These are phyloP conservation scores for Moesziomyces globuligerus DNA, from an alignment of 1,284 basidiomycete genomes.

Conservation along the genomic window DNA sequence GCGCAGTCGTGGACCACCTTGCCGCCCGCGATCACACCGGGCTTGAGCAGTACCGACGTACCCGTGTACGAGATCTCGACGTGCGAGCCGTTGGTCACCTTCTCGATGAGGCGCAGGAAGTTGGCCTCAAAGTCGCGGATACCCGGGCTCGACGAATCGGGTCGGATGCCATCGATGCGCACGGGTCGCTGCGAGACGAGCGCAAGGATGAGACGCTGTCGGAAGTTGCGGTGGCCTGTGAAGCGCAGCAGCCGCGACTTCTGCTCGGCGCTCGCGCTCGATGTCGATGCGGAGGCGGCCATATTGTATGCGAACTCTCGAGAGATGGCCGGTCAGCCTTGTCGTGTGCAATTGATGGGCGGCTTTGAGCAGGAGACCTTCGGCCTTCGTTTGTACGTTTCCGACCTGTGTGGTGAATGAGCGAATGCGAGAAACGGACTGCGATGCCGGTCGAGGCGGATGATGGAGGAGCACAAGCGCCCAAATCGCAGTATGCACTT, in stretches of 20 bases:
- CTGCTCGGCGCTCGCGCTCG: slow-evolving; percentile 7
- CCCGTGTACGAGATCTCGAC: slow-evolving; percentile 94
- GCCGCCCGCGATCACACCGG: slow-evolving; percentile 90
- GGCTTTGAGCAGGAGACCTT: no score
- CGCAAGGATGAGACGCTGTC: slow-evolving; percentile 85
- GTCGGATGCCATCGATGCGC: slow-evolving; percentile 86
- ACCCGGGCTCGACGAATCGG: slow-evolving; percentile 93
- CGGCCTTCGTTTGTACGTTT: no score
- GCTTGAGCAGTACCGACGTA: slow-evolving; percentile 76
- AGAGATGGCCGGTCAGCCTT: neutral
- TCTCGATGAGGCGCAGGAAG: slow-evolving; percentile 86
- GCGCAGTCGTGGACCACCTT: slow-evolving; percentile 85
- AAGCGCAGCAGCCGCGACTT: slow-evolving; percentile 69
- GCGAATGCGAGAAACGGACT: no score
- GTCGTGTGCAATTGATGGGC: neutral
- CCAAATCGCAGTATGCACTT: neutral
- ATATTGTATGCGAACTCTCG: neutral
- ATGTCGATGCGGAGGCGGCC: slow-evolving; percentile 22
- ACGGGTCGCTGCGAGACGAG: slow-evolving; percentile 87
- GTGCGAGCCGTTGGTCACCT: slow-evolving; percentile 90
- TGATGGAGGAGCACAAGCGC: neutral
- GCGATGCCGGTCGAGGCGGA: neutral
- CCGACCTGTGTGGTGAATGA: no score
- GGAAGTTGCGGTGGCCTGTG: slow-evolving; percentile 83
- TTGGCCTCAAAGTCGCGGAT: slow-evolving; percentile 94